Percentiles rank a stretch among this genome's conserved stretches.
Evolutionary conservation across 2,329 filamentous ascomycete species (phyloP).

Genomic region (Paecilomyces dactylethromorphus): DNA sequence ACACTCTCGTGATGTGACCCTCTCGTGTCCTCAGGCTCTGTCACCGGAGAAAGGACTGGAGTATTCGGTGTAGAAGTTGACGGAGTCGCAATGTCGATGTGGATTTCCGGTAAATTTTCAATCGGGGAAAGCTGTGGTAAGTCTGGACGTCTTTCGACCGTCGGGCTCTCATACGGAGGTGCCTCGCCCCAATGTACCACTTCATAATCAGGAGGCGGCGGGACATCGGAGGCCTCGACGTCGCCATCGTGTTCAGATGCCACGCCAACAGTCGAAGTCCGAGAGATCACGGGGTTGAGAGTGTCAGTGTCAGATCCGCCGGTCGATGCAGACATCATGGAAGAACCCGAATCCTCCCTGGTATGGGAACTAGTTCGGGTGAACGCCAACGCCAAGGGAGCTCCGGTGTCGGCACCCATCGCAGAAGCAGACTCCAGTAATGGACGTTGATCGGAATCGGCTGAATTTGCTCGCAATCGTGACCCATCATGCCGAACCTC

Average conservation of each 20-base stretch:
- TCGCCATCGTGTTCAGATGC: conserved; percentile 22
- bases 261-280: conserved; percentile 15
- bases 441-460: conserved; percentile 42
- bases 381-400: conserved; percentile 20
- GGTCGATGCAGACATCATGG: conserved; percentile 25
- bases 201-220: conserved; percentile 38
- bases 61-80: not conserved
- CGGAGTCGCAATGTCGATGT: not conserved
- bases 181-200: conserved; percentile 37
- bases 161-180: conserved; percentile 31
- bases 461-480: conserved; percentile 40
- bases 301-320: conserved; percentile 21
- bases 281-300: conserved; percentile 20
- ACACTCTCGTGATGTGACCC: not conserved
- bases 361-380: conserved; percentile 20
- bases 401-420: conserved; percentile 21
- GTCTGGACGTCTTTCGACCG: conserved; percentile 9
- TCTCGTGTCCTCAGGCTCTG: not conserved
- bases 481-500: conserved; percentile 45
- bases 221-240: conserved; percentile 25
- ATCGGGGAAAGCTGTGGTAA: conserved; percentile 9
- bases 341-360: conserved; percentile 28
- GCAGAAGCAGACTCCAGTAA: conserved; percentile 33
- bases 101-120: not conserved
- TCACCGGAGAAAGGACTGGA: conserved; percentile 7